Evolutionary conservation across 73 alveolate species (phyloP), one percentile per base, ranked within the genome.

Genomic region (Paramecium pentaurelia): DNA sequence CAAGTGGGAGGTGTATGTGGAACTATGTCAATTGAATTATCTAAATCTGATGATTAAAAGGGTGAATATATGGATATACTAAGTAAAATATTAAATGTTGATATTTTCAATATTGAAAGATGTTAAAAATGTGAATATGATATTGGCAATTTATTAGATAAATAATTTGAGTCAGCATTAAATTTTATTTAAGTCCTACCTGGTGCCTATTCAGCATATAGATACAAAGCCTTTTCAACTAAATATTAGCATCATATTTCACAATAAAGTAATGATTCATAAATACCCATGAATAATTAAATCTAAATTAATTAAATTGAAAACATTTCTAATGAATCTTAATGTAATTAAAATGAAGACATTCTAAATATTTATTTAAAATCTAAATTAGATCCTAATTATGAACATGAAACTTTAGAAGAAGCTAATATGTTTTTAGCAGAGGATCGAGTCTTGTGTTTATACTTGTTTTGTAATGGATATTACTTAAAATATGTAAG

Each of bases 371-470:
- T 28, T 42, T 89, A 89, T 71, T 47, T 89, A 58, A 89, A 71
- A 89, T 71, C 77, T 71, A 64, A 71, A 18, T 28, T 89, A 14
- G 77, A 89, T 71, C 42, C 32, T 25, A 71, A 42, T 32, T 73
- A 71, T 47, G 27, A 71, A 28, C 58, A 51, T 30, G 36, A 2
- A 6, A 71, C 94, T 0, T 38, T 89, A 49, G 36, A 70, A 51
- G 94, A 89, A 60, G 86, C 88, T 0, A 95, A 95, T 54, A 92
- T 92, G 94, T 95, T 71, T 75, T 77, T 94, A 20, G 98, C 98
- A 6, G 98, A 94, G 83, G 97, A 95, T 58, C 28, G 98, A 54
- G 94, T 73, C 14, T 86, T 95, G 71, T 92, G 96, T 22, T 77
- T 36, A 6, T 60, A 40, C 2, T 38, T 60, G 8, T 68, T 54